Conservation (phyloP, 2,329 filamentous ascomycete genomes). For the Verruconis gallopava region DNA sequence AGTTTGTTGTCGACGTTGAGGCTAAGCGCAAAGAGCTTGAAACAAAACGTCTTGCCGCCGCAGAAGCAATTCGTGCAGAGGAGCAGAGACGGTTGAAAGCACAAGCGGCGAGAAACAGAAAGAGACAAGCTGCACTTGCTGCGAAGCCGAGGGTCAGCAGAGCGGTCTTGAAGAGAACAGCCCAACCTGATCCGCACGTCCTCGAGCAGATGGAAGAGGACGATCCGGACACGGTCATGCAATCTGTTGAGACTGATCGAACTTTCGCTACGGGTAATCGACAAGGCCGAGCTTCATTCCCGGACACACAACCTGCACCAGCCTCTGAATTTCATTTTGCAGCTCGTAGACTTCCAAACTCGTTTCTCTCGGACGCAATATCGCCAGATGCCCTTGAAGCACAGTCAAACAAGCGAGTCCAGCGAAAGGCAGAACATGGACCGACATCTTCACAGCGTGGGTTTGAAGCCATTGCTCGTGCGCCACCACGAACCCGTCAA, state of each 20-base stretch:
- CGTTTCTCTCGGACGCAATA: too few species aligned
- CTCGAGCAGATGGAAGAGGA: background rate
- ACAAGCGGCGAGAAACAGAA: background rate
- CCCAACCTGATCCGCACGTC: background rate
- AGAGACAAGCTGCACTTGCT: background rate
- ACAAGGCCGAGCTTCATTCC: background rate
- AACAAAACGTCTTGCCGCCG: background rate
- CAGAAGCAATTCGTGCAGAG: background rate
- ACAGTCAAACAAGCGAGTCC: too few species aligned
- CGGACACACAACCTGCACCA: background rate
- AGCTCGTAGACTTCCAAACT: too few species aligned
- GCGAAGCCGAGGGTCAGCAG: background rate
- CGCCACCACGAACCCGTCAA: background rate
- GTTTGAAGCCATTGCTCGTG: background rate
- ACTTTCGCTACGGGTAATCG: background rate
- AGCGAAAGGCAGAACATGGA: too few species aligned
- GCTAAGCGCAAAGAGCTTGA: conserved; percentile 3
- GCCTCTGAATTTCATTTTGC: background rate
- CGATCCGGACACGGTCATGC: background rate
- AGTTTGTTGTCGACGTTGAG: background rate
- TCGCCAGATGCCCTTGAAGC: too few species aligned
- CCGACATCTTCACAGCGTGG: too few species aligned
- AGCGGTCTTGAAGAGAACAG: background rate
- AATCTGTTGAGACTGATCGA: background rate
- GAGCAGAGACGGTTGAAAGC: background rate